Base-by-base conservation (phyloP, 176 grass and related monocot genomes). In the Stipa capillata region DNA sequence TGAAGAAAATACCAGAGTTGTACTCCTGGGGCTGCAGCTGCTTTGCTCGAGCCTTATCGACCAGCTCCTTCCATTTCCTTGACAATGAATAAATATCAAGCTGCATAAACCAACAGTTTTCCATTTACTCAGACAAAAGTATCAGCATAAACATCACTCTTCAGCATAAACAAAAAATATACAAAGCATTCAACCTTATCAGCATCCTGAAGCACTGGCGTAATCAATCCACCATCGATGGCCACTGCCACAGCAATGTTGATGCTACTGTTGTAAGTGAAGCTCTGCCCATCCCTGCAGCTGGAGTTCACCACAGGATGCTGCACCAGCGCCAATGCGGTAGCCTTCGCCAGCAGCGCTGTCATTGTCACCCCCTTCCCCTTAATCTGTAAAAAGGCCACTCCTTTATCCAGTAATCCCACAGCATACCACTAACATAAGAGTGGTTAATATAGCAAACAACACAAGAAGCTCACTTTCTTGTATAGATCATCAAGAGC, bases 41-140 rank as follows among this genome's bases (percentile, higher is more conserved):
- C 81, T 96, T 99, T 23, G 92, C 70, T 18, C 97, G 84, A 44
- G 92, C 92, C 81, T 96, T 99, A 77, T 93, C 90, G 47, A 99
- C 97, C 72, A 96, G 87, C 62, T 95, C 92, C 85, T 96, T 99
- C 97, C 92, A 99, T 93, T 95, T 95, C 72, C 97, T 99, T 72
- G 97, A 99, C 84, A 99, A 81, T 18, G 97, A 81, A 85, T 99
- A 99, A 69, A 99, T 93, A 51, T 99, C 92, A 84, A 99, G 53
- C 97, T 99, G 82, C 17, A 80, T 27, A 83, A 35, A 79, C 23
- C n/a, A 94, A 79, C 11, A 32, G 44, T 57, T 56, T 3, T 25
- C 9, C 36, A 77, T 49, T 77, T 18, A 17, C 28, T 81, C 35
- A 39, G 48, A 77, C 60, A 77, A 69, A 79, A 52, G 61, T 70